phyloP scores from a whole-genome alignment of 2,329 filamentous ascomycete genomes.

The Metarhizium robertsii region DNA sequence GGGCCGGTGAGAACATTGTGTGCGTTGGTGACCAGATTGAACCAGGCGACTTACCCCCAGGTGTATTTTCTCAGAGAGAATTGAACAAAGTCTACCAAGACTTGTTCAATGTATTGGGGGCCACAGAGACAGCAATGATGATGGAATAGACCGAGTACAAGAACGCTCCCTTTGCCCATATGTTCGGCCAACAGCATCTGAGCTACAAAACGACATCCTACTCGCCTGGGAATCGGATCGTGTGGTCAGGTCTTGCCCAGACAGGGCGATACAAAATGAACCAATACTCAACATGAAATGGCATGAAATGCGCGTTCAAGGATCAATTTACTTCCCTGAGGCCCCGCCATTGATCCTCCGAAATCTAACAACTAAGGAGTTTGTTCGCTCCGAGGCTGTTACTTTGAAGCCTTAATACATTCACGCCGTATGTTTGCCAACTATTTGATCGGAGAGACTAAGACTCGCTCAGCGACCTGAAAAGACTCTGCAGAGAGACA shows the following conservation, averaged over 20 bases:
- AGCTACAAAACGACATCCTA: no score
- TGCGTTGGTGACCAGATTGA: constrained; percentile 5
- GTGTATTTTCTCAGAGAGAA: constrained; percentile 1
- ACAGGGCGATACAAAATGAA: no score
- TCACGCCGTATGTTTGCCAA: not conserved
- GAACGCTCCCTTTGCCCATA: no score
- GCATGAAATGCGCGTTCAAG: not conserved
- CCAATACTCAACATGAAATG: no score
- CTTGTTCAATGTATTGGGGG: not conserved
- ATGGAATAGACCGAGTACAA: not conserved
- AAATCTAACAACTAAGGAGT: constrained; percentile 4
- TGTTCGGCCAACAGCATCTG: no score
- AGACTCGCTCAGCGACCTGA: no score
- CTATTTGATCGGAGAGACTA: no score
- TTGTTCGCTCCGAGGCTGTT: constrained; percentile 8
- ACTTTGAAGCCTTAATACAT: constrained; percentile 5
- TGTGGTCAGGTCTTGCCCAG: no score
- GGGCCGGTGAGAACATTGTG: constrained; percentile 4
- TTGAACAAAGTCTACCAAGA: not conserved
- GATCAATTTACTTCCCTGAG: not conserved
- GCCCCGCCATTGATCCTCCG: constrained; percentile 8
- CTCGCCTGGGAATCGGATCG: no score
- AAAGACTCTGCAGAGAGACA: no score
- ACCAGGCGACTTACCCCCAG: constrained; percentile 1
- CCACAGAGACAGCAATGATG: not conserved